Evolutionary conservation across 2,329 filamentous ascomycete species (phyloP), one percentile per base, ranked within the genome.

Genomic region (Amphichorda felina): DNA sequence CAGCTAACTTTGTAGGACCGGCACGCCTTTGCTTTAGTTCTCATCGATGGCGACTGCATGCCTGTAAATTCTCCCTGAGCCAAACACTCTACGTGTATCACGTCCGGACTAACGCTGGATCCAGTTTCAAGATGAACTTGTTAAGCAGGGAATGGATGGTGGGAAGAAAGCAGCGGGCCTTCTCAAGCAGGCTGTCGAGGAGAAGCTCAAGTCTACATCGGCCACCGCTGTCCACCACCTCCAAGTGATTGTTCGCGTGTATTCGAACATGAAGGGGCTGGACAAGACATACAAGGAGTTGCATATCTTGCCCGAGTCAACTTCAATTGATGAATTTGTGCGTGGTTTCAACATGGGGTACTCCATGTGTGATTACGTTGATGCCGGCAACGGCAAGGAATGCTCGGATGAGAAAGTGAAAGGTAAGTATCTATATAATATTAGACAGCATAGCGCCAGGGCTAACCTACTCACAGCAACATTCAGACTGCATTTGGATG

Each of bases 331-430:
- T 16, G 43, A 48, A 2, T 64, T 63, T 38, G 50, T 61, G 11
- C 55, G 55, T 14, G 61, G 59, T 0, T 62, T 64, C 46, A 63
- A 63, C 35, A 60, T 55, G 43, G 53, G 49, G 16, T 41, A 54
- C 33, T 35, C 46, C 2, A 36, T 56, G 15, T 60, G 54, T 40
- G 57, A 63, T 27, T 60, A 55, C 37, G 49, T 62, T 17, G 58
- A 63, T 45, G 59, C 56, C 8, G 61, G 60, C 5, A 50, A 55
- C 37, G 59, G 59, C 8, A 63, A 63, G 37, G 59, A 63, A 39
- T 63, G 59, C 32, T 47, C 57, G 2, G 60, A 63, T 43, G 50
- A 54, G 25, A 63, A 63, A 35, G 42, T 64, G 14, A 53, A 54
- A 51, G 59, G 60, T 61, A 30, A 27, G 18, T 31, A 37, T 38